Evolutionary conservation across 371 early-diverging fungal species (phyloP).

Genomic region (Mucor indicus): DNA sequence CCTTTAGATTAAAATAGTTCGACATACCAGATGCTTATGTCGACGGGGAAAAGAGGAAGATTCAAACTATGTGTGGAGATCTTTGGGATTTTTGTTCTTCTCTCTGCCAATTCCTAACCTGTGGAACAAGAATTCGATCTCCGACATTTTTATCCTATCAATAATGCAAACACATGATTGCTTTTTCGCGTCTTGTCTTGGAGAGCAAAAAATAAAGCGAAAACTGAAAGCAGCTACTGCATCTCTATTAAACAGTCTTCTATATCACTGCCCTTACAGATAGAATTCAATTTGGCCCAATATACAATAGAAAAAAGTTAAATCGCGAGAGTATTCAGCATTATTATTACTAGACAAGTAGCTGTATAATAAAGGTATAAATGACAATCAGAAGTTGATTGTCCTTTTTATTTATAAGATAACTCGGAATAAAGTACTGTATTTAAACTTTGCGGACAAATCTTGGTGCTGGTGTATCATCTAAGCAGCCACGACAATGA

Average conservation of each 20-base stretch:
- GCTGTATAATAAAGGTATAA: background rate
- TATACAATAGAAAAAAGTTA: background rate
- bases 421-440: too few relatives aligned
- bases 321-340: background rate
- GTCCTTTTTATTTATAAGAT: background rate
- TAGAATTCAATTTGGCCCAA: too few relatives aligned
- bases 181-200: too few relatives aligned
- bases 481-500: constrained; percentile 48
- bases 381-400: background rate
- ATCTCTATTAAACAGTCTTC: too few relatives aligned
- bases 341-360: background rate
- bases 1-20: background rate
- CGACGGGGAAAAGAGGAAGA: constrained; percentile 37
- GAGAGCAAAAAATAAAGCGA: too few relatives aligned
- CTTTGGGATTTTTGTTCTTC: background rate
- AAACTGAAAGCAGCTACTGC: too few relatives aligned
- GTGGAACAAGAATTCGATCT: background rate
- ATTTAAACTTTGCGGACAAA: constrained; percentile 26
- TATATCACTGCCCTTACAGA: too few relatives aligned
- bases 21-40: constrained; percentile 29
- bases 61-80: too few relatives aligned
- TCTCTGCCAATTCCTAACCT: background rate
- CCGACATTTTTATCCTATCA: background rate
- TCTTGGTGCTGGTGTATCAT: constrained; percentile 19
- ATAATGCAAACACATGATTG: too few relatives aligned